These are phyloP conservation scores for Ophiobolus disseminans DNA, from an alignment of 2,329 filamentous ascomycete genomes.

Conservation along the genomic window DNA sequence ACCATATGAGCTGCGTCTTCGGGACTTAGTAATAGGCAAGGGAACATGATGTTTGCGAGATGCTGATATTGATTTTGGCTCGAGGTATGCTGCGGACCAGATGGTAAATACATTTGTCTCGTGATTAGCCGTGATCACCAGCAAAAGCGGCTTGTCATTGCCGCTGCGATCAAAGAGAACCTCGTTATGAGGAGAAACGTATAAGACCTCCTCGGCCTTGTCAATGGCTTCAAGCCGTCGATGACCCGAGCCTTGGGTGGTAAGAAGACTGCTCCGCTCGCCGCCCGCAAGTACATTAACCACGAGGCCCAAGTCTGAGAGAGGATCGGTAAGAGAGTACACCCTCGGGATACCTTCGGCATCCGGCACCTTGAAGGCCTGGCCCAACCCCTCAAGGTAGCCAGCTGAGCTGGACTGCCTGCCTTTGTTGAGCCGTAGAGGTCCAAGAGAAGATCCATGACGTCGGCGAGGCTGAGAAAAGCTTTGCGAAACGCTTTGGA, in stretches of 20 bases:
- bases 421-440: conserved; percentile 30
- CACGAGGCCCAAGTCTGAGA: conserved; percentile 84
- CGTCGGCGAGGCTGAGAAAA: conserved; percentile 42
- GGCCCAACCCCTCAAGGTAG: conserved; percentile 44
- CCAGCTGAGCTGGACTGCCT: conserved; percentile 29
- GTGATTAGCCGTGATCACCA: conserved; percentile 82
- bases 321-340: conserved; percentile 83
- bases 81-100: conserved; percentile 82
- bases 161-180: conserved; percentile 56
- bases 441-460: conserved; percentile 36
- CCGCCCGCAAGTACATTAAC: conserved; percentile 55
- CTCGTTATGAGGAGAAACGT: conserved; percentile 73
- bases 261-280: conserved; percentile 38
- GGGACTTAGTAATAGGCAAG: conserved; percentile 56
- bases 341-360: conserved; percentile 71
- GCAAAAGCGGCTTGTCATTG: conserved; percentile 61
- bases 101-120: conserved; percentile 80
- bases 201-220: conserved; percentile 80
- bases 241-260: conserved; percentile 40
- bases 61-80: conserved; percentile 64
- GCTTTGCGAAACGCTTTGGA: conserved; percentile 49
- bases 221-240: conserved; percentile 68
- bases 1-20: conserved; percentile 67
- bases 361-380: conserved; percentile 28
- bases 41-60: conserved; percentile 51